phyloP scores from a whole-genome alignment of 768 basidiomycete species.

The Piloderma croceum region DNA sequence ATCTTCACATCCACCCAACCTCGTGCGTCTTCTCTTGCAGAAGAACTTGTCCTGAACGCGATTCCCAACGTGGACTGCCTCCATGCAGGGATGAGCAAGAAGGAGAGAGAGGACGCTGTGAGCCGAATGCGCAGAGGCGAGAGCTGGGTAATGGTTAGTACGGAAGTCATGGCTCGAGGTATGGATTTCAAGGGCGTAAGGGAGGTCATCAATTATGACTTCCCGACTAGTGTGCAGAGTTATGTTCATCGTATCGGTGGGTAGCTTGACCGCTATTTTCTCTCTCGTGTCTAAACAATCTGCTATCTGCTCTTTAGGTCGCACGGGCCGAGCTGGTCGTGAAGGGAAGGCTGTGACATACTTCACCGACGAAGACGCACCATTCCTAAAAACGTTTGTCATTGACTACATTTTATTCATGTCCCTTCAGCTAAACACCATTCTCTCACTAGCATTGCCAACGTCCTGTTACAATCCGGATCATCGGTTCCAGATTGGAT shows the following conservation, averaged over 20 bases:
- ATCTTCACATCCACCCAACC: constrained; percentile 90
- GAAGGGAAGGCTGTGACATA: constrained; percentile 93
- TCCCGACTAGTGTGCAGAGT: constrained; percentile 91
- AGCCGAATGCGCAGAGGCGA: constrained; percentile 81
- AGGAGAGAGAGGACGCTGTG: constrained; percentile 83
- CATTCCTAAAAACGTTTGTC: constrained; percentile 81
- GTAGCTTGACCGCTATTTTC: constrained; percentile 10
- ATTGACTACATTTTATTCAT: constrained; percentile 4
- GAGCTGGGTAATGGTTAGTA: constrained; percentile 93
- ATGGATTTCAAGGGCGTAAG: constrained; percentile 96
- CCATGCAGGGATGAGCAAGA: constrained; percentile 84
- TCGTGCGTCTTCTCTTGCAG: constrained; percentile 71
- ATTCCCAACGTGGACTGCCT: constrained; percentile 82
- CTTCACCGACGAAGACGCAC: constrained; percentile 90
- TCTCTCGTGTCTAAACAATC: background rate
- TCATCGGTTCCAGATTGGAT: constrained; percentile 94
- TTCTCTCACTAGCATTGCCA: constrained; percentile 65
- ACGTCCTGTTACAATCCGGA: constrained; percentile 90
- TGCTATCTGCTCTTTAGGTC: constrained; percentile 42
- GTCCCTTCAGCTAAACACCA: constrained; percentile 3
- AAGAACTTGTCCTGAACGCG: constrained; percentile 75
- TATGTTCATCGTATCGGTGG: constrained; percentile 93
- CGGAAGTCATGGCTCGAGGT: constrained; percentile 96
- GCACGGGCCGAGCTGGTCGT: constrained; percentile 90
- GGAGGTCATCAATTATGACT: constrained; percentile 96